phyloP scores from a whole-genome alignment of 2,329 filamentous ascomycete genomes.

The Fusarium chaquense region DNA sequence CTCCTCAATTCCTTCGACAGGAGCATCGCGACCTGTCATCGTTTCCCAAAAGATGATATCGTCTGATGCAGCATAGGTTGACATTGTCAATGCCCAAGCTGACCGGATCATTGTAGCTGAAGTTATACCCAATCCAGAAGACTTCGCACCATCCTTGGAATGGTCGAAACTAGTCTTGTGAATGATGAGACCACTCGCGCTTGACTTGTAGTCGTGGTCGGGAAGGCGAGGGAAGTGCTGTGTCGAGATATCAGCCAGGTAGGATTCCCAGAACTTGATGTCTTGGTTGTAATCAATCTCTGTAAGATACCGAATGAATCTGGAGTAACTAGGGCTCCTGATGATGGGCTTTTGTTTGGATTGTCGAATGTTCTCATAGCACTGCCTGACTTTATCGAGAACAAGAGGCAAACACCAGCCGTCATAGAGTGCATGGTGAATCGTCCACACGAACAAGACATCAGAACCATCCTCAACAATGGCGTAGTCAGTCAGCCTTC shows the following conservation, averaged over 20 bases:
- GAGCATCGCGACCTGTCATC: conserved; percentile 40
- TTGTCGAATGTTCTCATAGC: conserved; percentile 4
- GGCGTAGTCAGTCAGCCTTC: conserved; percentile 6
- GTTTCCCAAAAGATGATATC: conserved; percentile 46
- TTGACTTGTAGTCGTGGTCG: conserved; percentile 26
- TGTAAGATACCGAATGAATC: conserved; percentile 32
- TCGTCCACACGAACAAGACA: conserved; percentile 42
- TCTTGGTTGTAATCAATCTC: conserved; percentile 8
- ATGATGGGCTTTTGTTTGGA: background rate
- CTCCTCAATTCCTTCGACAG: conserved; percentile 35
- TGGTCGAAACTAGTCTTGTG: conserved; percentile 12
- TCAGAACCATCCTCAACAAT: background rate
- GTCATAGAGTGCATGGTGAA: conserved; percentile 48
- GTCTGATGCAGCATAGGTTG: conserved; percentile 28
- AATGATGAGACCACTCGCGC: conserved; percentile 33
- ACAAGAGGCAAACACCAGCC: conserved; percentile 46
- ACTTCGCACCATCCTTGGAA: background rate
- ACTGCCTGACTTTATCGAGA: conserved; percentile 37
- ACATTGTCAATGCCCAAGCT: conserved; percentile 42
- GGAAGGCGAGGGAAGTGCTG: conserved; percentile 43
- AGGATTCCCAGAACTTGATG: conserved; percentile 34
- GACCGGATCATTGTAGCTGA: conserved; percentile 36
- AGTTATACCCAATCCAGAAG: conserved; percentile 33
- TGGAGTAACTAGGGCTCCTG: conserved; percentile 19
- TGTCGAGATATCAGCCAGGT: conserved; percentile 23